phyloP scores from a whole-genome alignment of 2,329 filamentous ascomycete genomes.

The Sporothrix mexicana region DNA sequence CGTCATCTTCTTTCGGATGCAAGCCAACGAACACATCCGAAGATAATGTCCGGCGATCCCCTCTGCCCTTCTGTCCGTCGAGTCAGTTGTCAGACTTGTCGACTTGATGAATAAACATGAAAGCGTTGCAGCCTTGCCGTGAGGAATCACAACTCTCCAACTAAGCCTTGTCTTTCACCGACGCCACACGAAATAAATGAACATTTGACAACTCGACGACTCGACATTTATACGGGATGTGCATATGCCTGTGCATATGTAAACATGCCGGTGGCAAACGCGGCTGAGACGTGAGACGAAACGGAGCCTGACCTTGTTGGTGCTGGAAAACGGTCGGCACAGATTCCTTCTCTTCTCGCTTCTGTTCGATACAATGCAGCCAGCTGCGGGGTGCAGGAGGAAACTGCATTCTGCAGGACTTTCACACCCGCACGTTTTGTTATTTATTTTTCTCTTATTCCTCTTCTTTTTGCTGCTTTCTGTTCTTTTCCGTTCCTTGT shows the following conservation, averaged over 20 bases:
- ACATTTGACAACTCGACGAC: too few relatives aligned
- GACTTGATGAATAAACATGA: background rate
- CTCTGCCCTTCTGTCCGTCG: background rate
- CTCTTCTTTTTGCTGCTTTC: background rate
- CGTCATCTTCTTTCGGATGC: background rate
- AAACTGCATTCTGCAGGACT: conserved; percentile 14
- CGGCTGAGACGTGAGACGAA: conserved; percentile 6
- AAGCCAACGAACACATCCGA: background rate
- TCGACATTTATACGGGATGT: too few relatives aligned
- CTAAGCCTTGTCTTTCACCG: background rate
- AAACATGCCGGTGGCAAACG: background rate
- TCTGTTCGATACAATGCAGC: background rate
- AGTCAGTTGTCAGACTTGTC: background rate
- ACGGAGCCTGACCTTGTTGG: conserved; percentile 11
- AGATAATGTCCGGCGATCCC: background rate
- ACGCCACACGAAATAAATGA: background rate
- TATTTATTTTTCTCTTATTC: background rate
- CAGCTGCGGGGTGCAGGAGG: conserved; percentile 19
- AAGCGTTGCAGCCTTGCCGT: conserved; percentile 11
- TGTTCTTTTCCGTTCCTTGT: background rate
- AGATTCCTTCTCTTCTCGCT: background rate
- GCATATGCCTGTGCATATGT: background rate
- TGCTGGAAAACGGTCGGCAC: background rate
- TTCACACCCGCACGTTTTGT: background rate
- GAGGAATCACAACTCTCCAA: conserved; percentile 12